These are phyloP conservation scores for Knufia fluminis DNA, from an alignment of 2,329 filamentous ascomycete species.

Conservation along the genomic window DNA sequence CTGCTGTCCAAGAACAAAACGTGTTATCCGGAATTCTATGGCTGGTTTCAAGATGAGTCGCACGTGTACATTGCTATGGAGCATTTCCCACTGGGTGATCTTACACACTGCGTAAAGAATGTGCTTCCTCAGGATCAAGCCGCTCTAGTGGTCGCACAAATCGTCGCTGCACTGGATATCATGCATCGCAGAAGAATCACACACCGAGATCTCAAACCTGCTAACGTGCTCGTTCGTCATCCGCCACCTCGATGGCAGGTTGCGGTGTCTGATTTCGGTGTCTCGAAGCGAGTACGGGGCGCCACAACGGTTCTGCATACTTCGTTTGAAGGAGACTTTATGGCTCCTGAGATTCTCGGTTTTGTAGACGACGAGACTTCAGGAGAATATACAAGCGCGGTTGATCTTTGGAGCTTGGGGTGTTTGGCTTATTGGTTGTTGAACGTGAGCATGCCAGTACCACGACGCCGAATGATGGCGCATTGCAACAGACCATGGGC, in stretches of 20 bases:
- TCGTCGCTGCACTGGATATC: no score
- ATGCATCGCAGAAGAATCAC: slow-evolving; percentile 30
- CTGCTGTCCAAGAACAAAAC: no score
- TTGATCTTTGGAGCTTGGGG: not conserved
- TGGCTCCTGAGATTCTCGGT: not conserved
- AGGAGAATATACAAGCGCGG: not conserved
- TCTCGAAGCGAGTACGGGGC: not conserved
- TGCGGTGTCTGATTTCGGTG: slow-evolving; percentile 1
- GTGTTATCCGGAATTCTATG: not conserved
- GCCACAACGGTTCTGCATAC: not conserved
- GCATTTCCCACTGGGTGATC: not conserved
- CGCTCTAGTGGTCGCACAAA: no score
- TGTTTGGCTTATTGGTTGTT: not conserved
- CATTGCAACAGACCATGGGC: no score
- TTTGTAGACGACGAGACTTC: not conserved
- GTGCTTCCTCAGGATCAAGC: no score
- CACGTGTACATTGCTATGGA: not conserved
- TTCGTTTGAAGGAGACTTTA: not conserved
- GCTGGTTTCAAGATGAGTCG: not conserved
- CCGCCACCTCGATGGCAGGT: not conserved
- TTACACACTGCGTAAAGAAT: no score
- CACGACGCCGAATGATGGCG: no score
- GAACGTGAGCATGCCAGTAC: no score
- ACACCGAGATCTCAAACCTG: slow-evolving; percentile 32
- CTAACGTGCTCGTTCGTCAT: slow-evolving; percentile 3